Evolutionary conservation across 441 rosid genomes (phyloP), one percentile per base, ranked within the genome.

Genomic region (Gossypium trilobum): DNA sequence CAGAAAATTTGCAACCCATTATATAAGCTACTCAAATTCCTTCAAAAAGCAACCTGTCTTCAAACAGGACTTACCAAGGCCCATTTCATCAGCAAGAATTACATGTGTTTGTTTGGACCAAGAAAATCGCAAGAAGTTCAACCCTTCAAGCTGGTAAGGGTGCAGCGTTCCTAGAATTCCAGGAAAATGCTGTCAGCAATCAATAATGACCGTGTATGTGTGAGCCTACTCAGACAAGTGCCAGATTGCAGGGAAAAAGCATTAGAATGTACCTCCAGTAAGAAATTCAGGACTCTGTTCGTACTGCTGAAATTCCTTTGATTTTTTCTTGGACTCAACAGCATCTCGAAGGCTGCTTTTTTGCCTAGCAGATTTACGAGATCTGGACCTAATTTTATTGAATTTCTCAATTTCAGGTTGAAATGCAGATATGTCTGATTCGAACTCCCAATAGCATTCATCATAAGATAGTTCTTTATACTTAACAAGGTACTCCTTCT

Each of bases 51-150:
- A 55, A 22, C 22, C 54, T 16, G 54, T 19, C 23, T 42, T 55
- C 42, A 33, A 44, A 74, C 17, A 78, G 71, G 50, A 78, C 79
- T 82, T 82, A 93, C 99, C 99, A 71, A 95, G 89, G 61, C 98
- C 99, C 98, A 95, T 95, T 82, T 95, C 99, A 87, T 95, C 99
- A 68, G 99, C 99, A 77, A 95, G 98, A 77, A 95, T 93, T 39
- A 91, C 99, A 84, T 95, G 98, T 0, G 98, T 95, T 73, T 91
- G 95, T 76, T 93, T 93, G 73, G 97, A 91, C 96, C 97, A 93
- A 16, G 99, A 91, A 81, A 88, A 95, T 48, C 98, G 91, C 78
- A 95, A 73, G 84, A 95, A 95, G 74, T 95, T 95, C 77, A 95
- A 84, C 56, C 99, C 98, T 86, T 93, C 97, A 73, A 95, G 89